Evolutionary conservation across 1,139 yeast species (phyloP).

Genomic region (Candida tropicalis): DNA sequence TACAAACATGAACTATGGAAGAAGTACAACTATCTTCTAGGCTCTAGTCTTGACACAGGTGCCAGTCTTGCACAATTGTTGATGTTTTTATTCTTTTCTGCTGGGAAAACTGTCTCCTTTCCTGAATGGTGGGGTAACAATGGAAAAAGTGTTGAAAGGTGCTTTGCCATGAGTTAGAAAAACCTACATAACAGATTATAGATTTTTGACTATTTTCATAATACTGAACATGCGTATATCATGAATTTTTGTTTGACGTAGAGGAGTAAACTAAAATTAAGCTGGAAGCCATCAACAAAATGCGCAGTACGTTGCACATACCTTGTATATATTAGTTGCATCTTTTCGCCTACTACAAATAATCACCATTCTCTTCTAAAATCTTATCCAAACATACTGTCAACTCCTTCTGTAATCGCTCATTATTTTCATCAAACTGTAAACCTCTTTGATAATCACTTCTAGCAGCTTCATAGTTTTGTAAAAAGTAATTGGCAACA

Average conservation of each 20-base stretch:
- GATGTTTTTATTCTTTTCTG: constrained; percentile 41
- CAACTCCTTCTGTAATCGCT: constrained; percentile 43
- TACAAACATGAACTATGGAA: constrained; percentile 43
- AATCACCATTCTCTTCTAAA: constrained; percentile 55
- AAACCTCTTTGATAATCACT: constrained; percentile 80
- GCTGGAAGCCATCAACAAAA: no score
- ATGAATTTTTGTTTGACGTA: no score
- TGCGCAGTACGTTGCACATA: no score
- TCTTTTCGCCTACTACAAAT: constrained; percentile 28
- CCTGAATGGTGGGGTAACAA: constrained; percentile 58
- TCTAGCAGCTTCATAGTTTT: constrained; percentile 71
- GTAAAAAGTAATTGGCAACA: constrained; percentile 69
- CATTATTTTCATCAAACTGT: constrained; percentile 59
- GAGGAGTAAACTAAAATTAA: no score
- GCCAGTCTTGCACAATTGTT: constrained; percentile 43
- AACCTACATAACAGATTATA: no score
- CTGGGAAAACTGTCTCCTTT: constrained; percentile 32
- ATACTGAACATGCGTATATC: no score
- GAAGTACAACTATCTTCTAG: constrained; percentile 47
- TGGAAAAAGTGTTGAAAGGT: constrained; percentile 43
- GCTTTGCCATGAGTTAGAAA: constrained; percentile 31
- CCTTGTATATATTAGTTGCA: no score
- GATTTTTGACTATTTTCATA: no score
- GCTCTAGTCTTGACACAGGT: constrained; percentile 56
- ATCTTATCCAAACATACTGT: constrained; percentile 48